Base-by-base conservation (phyloP, 768 basidiomycete species). In the Naganishia kalamii region DNA sequence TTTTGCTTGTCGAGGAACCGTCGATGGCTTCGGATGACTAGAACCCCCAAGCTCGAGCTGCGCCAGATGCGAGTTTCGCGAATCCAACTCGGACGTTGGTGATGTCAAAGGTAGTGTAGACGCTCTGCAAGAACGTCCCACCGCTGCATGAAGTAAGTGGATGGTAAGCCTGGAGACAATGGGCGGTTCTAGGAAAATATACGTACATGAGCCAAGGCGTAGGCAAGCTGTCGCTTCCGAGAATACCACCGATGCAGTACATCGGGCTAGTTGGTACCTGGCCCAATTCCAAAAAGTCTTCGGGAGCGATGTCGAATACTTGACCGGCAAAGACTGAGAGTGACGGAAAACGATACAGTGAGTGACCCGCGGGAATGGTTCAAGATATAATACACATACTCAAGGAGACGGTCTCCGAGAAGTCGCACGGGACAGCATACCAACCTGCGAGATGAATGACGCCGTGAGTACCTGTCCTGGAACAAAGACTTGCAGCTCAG, bases 61-160 rank as follows among this genome's bases (percentile, higher is more conserved):
- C 44, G 41, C 19, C 30, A 30, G 60, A 33, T 7, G 60, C 54
- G 10, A 41, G 54, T 40, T 57, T 61, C 4, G 82, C 82, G 49
- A 83, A 82, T 40, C 82, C 80, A 49, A 83, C 74, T 30, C 75
- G 77, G 27, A 62, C 74, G 49, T 78, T 79, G 4, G 33, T 37
- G 21, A 80, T 63, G 67, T 83, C 80, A 68, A 83, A 83, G 12
- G 75, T 74, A 8, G 81, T 77, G 67, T 82, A 84, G 29, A 82
- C 81, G 59, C 80, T 82, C 69, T 75, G 79, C 67, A 83, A 66
- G 76, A 84, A 82, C 4, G 37, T 43, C 35, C 79, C 79, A 6
- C 80, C 80, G 29, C 81, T 44, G 50, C 35, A 6, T 5, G 10
- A 52, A 35, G 21, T 35, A 19, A 19, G 29, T 35, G 17, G 35